Conservation (phyloP, 2,329 filamentous ascomycete species). For the Ceratocystis variospora region DNA sequence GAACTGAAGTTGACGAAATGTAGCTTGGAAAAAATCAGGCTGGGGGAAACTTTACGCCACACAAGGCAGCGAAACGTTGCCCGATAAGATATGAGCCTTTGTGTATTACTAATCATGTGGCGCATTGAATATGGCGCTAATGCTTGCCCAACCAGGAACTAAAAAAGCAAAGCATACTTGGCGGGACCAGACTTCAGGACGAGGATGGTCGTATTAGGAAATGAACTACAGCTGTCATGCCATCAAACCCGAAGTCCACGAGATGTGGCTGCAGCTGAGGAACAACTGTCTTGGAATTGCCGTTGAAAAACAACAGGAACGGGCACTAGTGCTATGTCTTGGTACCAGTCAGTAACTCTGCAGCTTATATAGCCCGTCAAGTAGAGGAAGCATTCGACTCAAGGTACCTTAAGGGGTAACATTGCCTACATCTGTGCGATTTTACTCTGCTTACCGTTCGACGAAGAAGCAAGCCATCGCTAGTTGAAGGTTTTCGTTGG, state of each 20-base stretch:
- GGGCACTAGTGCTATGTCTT: neutral
- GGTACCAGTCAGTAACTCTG: no score
- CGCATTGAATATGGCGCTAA: neutral
- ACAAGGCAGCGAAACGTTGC: constrained; percentile 12
- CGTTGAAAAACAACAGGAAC: neutral
- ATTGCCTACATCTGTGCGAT: no score
- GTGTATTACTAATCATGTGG: neutral
- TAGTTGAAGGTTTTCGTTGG: no score
- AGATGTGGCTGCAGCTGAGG: constrained; percentile 3
- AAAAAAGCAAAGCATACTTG: neutral
- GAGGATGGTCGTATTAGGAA: constrained; percentile 1
- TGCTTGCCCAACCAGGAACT: no score
- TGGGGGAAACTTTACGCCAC: constrained; percentile 14
- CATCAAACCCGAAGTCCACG: neutral
- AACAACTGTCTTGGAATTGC: neutral
- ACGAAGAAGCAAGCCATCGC: neutral
- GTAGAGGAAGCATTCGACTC: no score
- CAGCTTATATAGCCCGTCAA: no score
- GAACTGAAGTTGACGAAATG: constrained; percentile 3
- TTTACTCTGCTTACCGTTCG: no score
- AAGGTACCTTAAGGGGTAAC: no score
- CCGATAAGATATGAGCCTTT: constrained; percentile 9
- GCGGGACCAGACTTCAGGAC: neutral
- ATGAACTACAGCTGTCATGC: constrained; percentile 5
- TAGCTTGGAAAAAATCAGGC: constrained; percentile 1